These are phyloP conservation scores for Colletotrichum sp. DNA, from an alignment of 2,329 filamentous ascomycete genomes.

Conservation along the genomic window DNA sequence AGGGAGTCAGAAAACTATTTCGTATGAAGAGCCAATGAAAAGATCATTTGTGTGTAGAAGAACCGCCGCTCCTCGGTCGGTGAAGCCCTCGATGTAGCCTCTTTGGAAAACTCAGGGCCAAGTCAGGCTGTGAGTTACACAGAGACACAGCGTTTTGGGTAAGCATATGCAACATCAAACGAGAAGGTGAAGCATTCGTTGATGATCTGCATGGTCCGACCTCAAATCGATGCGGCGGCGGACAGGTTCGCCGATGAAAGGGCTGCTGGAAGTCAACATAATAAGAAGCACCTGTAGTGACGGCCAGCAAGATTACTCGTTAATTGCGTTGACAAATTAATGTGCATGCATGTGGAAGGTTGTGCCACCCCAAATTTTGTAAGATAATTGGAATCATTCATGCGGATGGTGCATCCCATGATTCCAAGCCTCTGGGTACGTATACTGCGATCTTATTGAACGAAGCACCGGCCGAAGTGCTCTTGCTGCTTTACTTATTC, in stretches of 20 bases:
- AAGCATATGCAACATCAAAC: not conserved
- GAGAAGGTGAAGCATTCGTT: not conserved
- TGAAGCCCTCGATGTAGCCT: not conserved
- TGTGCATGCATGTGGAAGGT: not conserved
- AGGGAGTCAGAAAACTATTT: too few relatives aligned
- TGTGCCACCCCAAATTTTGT: not conserved
- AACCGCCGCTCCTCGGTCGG: not conserved
- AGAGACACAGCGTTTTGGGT: not conserved
- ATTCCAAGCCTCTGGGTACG: too few relatives aligned
- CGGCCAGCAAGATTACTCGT: not conserved
- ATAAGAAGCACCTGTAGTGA: not conserved
- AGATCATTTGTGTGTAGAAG: accelerated
- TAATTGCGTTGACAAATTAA: not conserved
- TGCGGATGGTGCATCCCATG: not conserved
- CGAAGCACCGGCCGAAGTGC: too few relatives aligned
- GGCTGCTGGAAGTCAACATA: not conserved
- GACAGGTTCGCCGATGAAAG: not conserved
- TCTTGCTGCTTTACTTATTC: too few relatives aligned
- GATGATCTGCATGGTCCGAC: not conserved
- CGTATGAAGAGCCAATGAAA: not conserved
- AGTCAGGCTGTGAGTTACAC: not conserved
- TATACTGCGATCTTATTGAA: too few relatives aligned
- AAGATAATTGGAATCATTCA: not conserved
- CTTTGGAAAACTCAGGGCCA: not conserved
- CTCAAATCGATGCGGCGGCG: not conserved